Conservation (phyloP, 2,329 filamentous ascomycete species). For the Hymenoscyphus fraxineus region DNA sequence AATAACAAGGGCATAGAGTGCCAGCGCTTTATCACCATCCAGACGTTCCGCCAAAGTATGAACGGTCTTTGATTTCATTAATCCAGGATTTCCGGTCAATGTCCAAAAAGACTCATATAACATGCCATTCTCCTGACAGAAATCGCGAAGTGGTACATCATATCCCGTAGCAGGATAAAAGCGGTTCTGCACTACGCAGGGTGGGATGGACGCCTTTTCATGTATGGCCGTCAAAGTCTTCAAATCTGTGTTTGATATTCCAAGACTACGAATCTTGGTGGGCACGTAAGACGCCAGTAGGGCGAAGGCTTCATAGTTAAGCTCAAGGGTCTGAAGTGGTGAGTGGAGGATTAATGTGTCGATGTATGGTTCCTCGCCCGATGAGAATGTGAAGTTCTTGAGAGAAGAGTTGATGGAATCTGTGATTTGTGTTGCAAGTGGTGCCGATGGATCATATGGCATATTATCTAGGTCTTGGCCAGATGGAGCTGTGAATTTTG, state of each 20-base stretch:
- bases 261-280: constrained; percentile 58
- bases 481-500: constrained; percentile 69
- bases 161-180: constrained; percentile 59
- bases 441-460: constrained; percentile 58
- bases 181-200: constrained; percentile 65
- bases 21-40: constrained; percentile 45
- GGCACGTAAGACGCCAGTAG: constrained; percentile 65
- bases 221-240: not conserved
- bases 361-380: constrained; percentile 43
- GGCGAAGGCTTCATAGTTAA: constrained; percentile 63
- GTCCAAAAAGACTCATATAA: constrained; percentile 61
- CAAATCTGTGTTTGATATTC: constrained; percentile 62
- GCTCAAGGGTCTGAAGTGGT: constrained; percentile 45
- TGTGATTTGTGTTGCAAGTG: constrained; percentile 61
- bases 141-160: constrained; percentile 56
- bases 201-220: not conserved
- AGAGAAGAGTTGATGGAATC: constrained; percentile 66
- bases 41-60: constrained; percentile 45
- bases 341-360: constrained; percentile 59
- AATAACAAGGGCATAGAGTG: constrained; percentile 55
- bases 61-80: constrained; percentile 48
- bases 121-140: constrained; percentile 50
- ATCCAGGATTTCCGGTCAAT: constrained; percentile 52
- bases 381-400: constrained; percentile 46
- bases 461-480: constrained; percentile 58